A percentile compares a stretch with the other conserved stretches of the same genome.
phyloP scores from a whole-genome alignment of 345 rosid species.

The Sapria himalayana region DNA sequence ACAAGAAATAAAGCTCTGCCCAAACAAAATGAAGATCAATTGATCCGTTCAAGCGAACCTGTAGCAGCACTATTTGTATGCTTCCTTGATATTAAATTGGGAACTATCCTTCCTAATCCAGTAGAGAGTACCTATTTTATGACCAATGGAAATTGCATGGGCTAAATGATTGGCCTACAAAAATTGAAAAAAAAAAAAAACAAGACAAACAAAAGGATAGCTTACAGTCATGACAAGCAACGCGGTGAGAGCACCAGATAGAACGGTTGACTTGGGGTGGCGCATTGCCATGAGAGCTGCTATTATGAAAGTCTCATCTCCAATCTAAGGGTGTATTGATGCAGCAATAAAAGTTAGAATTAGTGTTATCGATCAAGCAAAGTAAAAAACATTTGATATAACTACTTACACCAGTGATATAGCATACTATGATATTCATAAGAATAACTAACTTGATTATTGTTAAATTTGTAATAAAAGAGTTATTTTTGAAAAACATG shows the following conservation, averaged over 20 bases:
- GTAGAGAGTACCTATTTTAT: constrained; percentile 78
- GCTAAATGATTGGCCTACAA: constrained; percentile 9
- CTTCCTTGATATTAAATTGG: constrained; percentile 95
- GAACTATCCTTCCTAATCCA: constrained; percentile 97
- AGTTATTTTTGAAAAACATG: no score
- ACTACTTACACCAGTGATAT: no score
- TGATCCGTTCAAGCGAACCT: no score
- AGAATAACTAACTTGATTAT: no score
- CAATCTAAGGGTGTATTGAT: constrained; percentile 61
- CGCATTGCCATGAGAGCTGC: constrained; percentile 99
- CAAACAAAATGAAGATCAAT: no score
- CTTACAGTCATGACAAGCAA: constrained; percentile 94
- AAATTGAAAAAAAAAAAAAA: constrained; percentile 1
- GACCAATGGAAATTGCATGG: no score
- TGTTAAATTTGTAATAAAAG: no score
- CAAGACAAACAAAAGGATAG: constrained; percentile 1
- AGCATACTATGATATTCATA: no score
- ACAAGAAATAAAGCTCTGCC: no score
- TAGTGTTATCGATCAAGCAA: no score
- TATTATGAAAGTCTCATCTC: constrained; percentile 96
- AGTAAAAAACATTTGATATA: no score
- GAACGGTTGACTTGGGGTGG: constrained; percentile 79
- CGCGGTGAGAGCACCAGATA: constrained; percentile 86
- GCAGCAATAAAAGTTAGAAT: no score
- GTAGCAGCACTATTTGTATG: constrained; percentile 98